Percentiles rank a stretch among this genome's conserved stretches.
These are phyloP conservation scores for Graphium sp. DNA, from an alignment of 2,329 filamentous ascomycete genomes.

Conservation along the genomic window DNA sequence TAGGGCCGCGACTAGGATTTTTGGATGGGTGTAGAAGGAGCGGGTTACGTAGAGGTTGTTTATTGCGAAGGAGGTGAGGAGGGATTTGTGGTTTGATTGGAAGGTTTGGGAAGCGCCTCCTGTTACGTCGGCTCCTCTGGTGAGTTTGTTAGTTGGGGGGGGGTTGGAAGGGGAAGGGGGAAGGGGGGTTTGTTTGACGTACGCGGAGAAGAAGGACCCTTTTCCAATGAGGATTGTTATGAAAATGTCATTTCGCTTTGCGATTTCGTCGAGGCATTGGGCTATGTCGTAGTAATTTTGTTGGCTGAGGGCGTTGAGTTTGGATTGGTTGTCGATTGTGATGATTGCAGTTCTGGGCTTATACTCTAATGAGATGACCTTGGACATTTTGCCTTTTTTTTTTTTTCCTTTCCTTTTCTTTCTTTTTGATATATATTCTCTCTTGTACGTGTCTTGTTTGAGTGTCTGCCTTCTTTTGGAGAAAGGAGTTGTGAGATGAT, in stretches of 20 bases:
- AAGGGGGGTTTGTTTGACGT: slow-evolving; percentile 14
- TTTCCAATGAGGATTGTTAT: slow-evolving; percentile 74
- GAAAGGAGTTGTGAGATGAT: too few relatives aligned
- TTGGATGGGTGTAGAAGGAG: slow-evolving; percentile 84
- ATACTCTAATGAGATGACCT: slow-evolving; percentile 20
- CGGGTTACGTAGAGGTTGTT: slow-evolving; percentile 83
- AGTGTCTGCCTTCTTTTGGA: too few relatives aligned
- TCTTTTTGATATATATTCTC: too few relatives aligned
- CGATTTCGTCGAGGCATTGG: slow-evolving; percentile 59
- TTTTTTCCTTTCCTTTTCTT: background rate
- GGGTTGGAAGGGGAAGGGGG: background rate
- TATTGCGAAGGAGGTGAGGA: slow-evolving; percentile 56
- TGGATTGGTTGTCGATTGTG: slow-evolving; percentile 69
- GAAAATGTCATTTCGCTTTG: slow-evolving; percentile 60
- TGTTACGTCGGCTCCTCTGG: slow-evolving; percentile 5
- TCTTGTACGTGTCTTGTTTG: too few relatives aligned
- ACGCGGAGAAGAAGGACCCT: slow-evolving; percentile 83
- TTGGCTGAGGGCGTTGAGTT: slow-evolving; percentile 68
- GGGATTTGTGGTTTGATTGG: slow-evolving; percentile 21
- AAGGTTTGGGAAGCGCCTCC: background rate
- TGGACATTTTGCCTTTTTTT: slow-evolving; percentile 2
- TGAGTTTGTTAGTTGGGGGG: background rate
- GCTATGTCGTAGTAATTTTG: slow-evolving; percentile 65
- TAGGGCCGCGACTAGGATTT: slow-evolving; percentile 78
- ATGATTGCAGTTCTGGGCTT: slow-evolving; percentile 44